Evolutionary conservation across 495 filamentous ascomycete genomes (phyloP), one percentile per base, ranked within the genome.

Genomic region (Podospora pseudocomata): DNA sequence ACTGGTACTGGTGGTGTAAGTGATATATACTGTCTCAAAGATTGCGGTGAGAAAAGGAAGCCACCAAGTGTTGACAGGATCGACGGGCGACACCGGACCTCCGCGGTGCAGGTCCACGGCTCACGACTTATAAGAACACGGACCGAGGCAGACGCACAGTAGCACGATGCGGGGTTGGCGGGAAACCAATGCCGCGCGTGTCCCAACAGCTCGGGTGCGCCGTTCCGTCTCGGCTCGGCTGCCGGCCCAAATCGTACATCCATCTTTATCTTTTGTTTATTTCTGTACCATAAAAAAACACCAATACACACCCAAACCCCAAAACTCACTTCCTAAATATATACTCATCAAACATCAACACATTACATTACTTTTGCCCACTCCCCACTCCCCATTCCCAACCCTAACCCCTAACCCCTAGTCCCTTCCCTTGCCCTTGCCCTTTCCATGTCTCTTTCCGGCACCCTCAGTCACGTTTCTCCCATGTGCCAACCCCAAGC

Each of bases 401-500:
- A 54, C 49, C 26, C n/a, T 67, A 0, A 30, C n/a, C 20, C 18
- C 30, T 60, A 27, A 62, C 23, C 23, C 60, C 53, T 26, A 16
- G 0, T 7, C 55, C 15, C 61, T 27, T 5, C 34, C 34, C 23
- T 15, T 30, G 18, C 54, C 20, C 27, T 57, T 62, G 20, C 32
- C 57, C 55, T 59, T 59, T 27, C 19, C 58, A 20, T 62, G 56
- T 1, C 64, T 67, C 20, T 49, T 66, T 28, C 18, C 44, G n/a
- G 13, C 57, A 23, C 63, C 60, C 1, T 66, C 57, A 30, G 76
- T 77, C 28, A 63, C 66, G 16, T 78, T 78, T 3, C 53, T 76
- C 26, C 61, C 57, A 15, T 75, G 73, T 0, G 80, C 83, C 67
- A 91, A 75, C 4, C 90, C 90, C 60, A 92, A 75, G 72, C 90